A percentile compares a stretch with the other conserved stretches of the same genome.
Conservation (phyloP, 176 grass and related monocot genomes). For the Phyllostachys edulis region DNA sequence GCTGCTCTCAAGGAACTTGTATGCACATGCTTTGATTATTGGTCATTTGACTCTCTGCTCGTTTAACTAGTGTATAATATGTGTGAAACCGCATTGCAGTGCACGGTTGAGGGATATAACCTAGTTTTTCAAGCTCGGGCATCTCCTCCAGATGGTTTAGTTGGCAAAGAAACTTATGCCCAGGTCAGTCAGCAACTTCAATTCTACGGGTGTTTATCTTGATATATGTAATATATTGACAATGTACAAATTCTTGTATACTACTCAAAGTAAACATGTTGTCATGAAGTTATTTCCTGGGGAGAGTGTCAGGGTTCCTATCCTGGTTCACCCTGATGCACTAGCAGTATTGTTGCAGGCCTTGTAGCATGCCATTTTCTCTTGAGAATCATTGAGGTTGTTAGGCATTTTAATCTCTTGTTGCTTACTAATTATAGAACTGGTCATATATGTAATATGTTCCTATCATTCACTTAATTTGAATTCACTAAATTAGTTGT, state of each 20-base stretch:
- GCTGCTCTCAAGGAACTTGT: constrained; percentile 90
- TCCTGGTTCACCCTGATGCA: no score
- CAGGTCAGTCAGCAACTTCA: constrained; percentile 44
- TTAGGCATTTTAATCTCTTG: neutral
- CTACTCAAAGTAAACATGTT: neutral
- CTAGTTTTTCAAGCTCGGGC: constrained; percentile 65
- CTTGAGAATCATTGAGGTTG: neutral
- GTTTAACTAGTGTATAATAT: constrained; percentile 27
- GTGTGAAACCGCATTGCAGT: constrained; percentile 49
- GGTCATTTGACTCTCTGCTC: constrained; percentile 5
- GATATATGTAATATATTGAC: constrained; percentile 13
- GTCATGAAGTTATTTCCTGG: neutral
- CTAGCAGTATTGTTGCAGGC: neutral
- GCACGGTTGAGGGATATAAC: constrained; percentile 74
- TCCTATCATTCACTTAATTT: neutral
- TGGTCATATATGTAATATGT: neutral
- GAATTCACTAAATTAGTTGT: neutral
- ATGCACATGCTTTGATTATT: constrained; percentile 35
- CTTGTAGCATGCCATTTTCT: neutral
- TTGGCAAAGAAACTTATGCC: constrained; percentile 56
- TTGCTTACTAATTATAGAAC: neutral
- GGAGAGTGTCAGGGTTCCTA: neutral
- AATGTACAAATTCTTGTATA: neutral
- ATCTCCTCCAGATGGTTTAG: constrained; percentile 47
- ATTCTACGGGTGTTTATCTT: constrained; percentile 28